Evolutionary conservation across 768 basidiomycete species (phyloP), one percentile per base, ranked within the genome.

Genomic region (Hebeloma cylindrosporum): DNA sequence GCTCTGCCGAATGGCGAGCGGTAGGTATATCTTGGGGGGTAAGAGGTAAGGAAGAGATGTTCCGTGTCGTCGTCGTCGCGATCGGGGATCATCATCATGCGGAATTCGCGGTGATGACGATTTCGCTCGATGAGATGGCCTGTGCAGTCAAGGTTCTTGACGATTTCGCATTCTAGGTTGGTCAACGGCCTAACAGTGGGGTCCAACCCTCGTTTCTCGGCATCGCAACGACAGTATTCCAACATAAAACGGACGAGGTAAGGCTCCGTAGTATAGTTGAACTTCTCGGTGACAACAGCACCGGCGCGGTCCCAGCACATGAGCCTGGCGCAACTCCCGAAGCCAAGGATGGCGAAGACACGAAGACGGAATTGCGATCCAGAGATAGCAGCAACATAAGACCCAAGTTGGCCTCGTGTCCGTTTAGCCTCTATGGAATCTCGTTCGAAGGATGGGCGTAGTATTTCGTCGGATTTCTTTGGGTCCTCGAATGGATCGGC

Each of bases 1-100:
- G 47, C 46, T 8, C 59, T n/a, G 47, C 10, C 57, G 52, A 5
- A 51, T 34, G 14, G 53, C 36, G 17, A 17, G 32, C 11, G 18
- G 2, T n/a, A 29, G 36, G 17, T 45, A 28, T 6, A 25, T 25
- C 7, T 38, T 22, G 2, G 43, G 14, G 3, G 17, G 8, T 34
- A 21, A 44, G 2, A 44, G 33, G 13, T 25, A 23, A 7, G n/a
- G n/a, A n/a, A n/a, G n/a, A n/a, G n/a, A 44, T 34, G 3, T 34
- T 11, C 21, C 21, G 5, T 2, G 10, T n/a, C 8, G 26, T 35
- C 3, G 13, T n/a, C n/a, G n/a, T n/a, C n/a, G n/a, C n/a, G n/a
- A n/a, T n/a, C n/a, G n/a, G n/a, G n/a, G n/a, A n/a, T n/a, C n/a
- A n/a, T n/a, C n/a, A n/a, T n/a, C n/a, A 5, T 5, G 10, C 7